These are phyloP conservation scores for Groenewaldozyma tartarivorans DNA, from an alignment of 805 yeast species.

Conservation along the genomic window DNA sequence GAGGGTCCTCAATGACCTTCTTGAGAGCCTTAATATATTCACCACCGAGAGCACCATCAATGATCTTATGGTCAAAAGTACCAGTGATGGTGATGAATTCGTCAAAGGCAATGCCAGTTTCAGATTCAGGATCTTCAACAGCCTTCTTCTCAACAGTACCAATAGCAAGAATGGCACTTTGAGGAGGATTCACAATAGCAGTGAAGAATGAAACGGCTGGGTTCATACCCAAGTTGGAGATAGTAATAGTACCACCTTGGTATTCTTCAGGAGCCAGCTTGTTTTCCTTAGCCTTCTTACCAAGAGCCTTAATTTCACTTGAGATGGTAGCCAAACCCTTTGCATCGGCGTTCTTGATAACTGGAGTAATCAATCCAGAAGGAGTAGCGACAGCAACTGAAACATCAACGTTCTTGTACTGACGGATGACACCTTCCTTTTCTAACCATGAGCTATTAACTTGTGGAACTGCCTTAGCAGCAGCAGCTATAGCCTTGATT, in stretches of 20 bases:
- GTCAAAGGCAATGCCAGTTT: conserved; percentile 86
- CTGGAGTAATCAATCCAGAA: conserved; percentile 94
- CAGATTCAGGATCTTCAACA: conserved; percentile 82
- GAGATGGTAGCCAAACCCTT: conserved; percentile 85
- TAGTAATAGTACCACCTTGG: conserved; percentile 99
- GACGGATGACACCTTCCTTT: conserved; percentile 82
- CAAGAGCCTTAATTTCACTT: conserved; percentile 76
- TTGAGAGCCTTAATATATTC: conserved; percentile 92
- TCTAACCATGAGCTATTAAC: conserved; percentile 93
- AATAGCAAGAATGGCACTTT: conserved; percentile 85
- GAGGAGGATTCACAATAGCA: conserved; percentile 97
- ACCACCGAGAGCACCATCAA: conserved; percentile 97
- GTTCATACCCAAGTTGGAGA: conserved; percentile 99
- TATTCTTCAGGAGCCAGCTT: conserved; percentile 93
- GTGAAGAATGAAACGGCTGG: conserved; percentile 87
- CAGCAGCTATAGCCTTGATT: conserved; percentile 89
- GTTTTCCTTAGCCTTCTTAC: conserved; percentile 91
- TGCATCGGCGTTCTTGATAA: conserved; percentile 76
- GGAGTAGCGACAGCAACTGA: conserved; percentile 99
- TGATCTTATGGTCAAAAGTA: conserved; percentile 94
- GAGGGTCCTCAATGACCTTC: conserved; percentile 87
- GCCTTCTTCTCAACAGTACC: conserved; percentile 91
- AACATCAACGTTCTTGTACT: conserved; percentile 84
- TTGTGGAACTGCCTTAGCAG: conserved; percentile 83
- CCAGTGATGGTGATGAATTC: conserved; percentile 88